A percentile compares a stretch with the other conserved stretches of the same genome.
Conservation (phyloP, 1,139 yeast genomes). For the Kodamaea plutei region DNA sequence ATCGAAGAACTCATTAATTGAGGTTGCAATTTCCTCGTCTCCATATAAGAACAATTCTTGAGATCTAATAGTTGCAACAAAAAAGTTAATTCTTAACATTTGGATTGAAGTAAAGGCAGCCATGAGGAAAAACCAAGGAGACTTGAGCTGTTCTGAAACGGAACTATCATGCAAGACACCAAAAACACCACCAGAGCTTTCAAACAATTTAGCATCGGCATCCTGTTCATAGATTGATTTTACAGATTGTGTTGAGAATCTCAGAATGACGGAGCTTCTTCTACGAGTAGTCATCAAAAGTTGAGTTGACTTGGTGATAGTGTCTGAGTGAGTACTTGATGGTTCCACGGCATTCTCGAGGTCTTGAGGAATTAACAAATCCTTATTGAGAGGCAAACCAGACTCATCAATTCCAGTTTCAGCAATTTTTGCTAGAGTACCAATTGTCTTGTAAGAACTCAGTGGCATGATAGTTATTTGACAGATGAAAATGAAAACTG, state of each 20-base stretch:
- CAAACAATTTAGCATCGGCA: conserved; percentile 52
- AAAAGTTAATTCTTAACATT: conserved; percentile 87
- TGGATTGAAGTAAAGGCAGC: conserved; percentile 75
- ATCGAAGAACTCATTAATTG: conserved; percentile 73
- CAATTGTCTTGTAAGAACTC: conserved; percentile 68
- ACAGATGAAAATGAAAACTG: conserved; percentile 66
- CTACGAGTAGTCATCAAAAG: conserved; percentile 38
- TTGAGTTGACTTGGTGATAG: conserved; percentile 40
- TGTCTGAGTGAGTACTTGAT: no score
- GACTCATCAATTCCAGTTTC: conserved; percentile 69
- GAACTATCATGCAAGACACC: conserved; percentile 75
- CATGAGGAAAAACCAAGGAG: conserved; percentile 80
- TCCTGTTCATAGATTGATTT: conserved; percentile 64
- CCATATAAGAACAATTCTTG: conserved; percentile 71
- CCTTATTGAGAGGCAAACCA: conserved; percentile 46
- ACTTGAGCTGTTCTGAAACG: conserved; percentile 57
- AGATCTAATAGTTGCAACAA: conserved; percentile 80
- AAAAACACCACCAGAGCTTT: conserved; percentile 69
- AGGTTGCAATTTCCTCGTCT: conserved; percentile 48
- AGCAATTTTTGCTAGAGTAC: conserved; percentile 60
- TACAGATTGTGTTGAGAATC: conserved; percentile 33
- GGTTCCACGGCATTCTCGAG: conserved; percentile 15
- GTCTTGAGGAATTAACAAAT: conserved; percentile 35
- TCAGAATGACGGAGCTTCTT: conserved; percentile 35
- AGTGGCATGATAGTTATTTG: conserved; percentile 78